phyloP scores from a whole-genome alignment of 2,329 filamentous ascomycete species.

The Cercospora citrullina region DNA sequence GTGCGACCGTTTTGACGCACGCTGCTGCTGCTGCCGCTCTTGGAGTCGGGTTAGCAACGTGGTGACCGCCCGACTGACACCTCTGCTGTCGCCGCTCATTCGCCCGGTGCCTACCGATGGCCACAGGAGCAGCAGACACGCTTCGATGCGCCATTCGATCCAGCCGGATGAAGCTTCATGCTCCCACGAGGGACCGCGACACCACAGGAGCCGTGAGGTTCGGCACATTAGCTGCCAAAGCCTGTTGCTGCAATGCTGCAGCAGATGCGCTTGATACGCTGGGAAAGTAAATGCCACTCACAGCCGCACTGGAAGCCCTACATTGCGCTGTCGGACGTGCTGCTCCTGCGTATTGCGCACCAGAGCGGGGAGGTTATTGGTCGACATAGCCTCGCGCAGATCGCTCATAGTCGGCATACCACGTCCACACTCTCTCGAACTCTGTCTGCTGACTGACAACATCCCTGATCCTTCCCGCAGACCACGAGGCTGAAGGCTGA shows the following conservation, averaged over 20 bases:
- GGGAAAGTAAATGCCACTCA: not conserved
- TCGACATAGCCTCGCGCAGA: not conserved
- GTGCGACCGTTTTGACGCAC: not conserved
- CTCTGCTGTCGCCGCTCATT: conserved; percentile 7
- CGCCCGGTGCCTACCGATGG: conserved; percentile 5
- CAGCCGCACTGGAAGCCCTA: conserved; percentile 9
- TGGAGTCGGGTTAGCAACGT: conserved; percentile 8
- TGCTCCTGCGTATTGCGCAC: not conserved
- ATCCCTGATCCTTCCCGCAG: conserved; percentile 17
- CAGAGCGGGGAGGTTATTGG: not conserved
- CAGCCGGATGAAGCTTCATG: conserved; percentile 17
- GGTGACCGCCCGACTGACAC: not conserved
- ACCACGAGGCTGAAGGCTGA: conserved; percentile 18
- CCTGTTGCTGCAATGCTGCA: not conserved
- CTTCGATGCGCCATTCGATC: conserved; percentile 14
- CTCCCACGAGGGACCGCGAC: conserved; percentile 13
- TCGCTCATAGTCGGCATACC: conserved; percentile 12
- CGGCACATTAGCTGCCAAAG: conserved; percentile 2
- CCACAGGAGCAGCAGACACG: conserved; percentile 11
- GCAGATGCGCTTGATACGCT: not conserved
- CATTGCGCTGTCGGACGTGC: not conserved
- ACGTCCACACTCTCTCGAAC: conserved; percentile 6
- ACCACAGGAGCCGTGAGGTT: conserved; percentile 11
- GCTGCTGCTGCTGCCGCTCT: not conserved
- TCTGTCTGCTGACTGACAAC: conserved; percentile 17